These are phyloP conservation scores for Acorus calamus DNA, from an alignment of 106 monocot genomes.

Conservation along the genomic window DNA sequence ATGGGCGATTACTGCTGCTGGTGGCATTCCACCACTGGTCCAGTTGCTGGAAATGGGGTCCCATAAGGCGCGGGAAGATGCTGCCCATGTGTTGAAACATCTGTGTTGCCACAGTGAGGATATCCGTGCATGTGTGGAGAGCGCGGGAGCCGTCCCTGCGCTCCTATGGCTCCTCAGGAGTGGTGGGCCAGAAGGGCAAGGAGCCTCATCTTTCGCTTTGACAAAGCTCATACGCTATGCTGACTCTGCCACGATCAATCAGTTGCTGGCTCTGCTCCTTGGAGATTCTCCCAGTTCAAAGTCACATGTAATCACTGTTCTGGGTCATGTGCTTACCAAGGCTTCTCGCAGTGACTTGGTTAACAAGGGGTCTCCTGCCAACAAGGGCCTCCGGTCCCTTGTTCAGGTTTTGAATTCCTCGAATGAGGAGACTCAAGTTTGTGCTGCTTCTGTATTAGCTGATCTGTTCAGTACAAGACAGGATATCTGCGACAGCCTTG, in stretches of 20 bases:
- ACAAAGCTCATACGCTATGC: conserved; percentile 50
- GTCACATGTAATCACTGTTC: conserved; percentile 45
- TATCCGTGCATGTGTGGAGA: conserved; percentile 80
- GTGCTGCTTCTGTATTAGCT: conserved; percentile 60
- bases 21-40: conserved; percentile 76
- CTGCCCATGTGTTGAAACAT: conserved; percentile 63
- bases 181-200: conserved; percentile 53
- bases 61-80: conserved; percentile 63
- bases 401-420: conserved; percentile 55
- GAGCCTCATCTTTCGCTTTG: conserved; percentile 58
- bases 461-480: conserved; percentile 60
- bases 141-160: conserved; percentile 63
- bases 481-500: conserved; percentile 75
- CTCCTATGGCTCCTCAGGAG: conserved; percentile 67
- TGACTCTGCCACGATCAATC: conserved; percentile 65
- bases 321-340: conserved; percentile 57
- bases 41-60: conserved; percentile 63
- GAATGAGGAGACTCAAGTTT: conserved; percentile 61
- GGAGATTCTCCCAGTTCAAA: conserved; percentile 46
- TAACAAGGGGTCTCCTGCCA: conserved; percentile 54
- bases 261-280: conserved; percentile 52
- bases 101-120: conserved; percentile 75
- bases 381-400: conserved; percentile 65
- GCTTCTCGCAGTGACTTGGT: conserved; percentile 57
- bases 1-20: conserved; percentile 85